These are phyloP conservation scores for Cinchona pubescens DNA, from an alignment of 257 asterid genomes.

Conservation along the genomic window DNA sequence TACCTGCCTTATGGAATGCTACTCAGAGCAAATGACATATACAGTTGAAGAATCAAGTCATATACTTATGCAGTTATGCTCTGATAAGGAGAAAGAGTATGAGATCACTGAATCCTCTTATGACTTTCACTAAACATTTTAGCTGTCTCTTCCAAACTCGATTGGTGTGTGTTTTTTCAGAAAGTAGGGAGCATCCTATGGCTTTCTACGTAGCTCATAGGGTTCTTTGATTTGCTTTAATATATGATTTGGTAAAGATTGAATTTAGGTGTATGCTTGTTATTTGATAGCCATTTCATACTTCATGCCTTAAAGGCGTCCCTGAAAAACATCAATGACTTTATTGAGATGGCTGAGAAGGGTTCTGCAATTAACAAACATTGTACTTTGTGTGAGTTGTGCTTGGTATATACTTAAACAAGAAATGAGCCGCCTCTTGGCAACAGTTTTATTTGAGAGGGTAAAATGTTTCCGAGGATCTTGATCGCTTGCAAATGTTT, in stretches of 20 bases:
- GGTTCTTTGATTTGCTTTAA: neutral
- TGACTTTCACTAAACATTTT: neutral
- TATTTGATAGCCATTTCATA: neutral
- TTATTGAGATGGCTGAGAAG: neutral
- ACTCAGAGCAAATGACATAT: no score
- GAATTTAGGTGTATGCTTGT: neutral
- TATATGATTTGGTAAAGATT: neutral
- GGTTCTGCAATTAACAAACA: neutral
- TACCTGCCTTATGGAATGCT: neutral
- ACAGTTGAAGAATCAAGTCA: neutral
- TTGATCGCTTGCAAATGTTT: neutral
- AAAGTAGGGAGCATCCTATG: neutral
- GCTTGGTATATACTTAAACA: neutral
- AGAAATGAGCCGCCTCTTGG: neutral
- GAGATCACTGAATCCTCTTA: neutral
- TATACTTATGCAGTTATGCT: neutral
- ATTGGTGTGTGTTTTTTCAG: neutral
- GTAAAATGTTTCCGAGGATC: neutral
- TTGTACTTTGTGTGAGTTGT: neutral
- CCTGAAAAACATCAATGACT: neutral
- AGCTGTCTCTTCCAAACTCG: constrained; percentile 1
- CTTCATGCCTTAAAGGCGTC: constrained; percentile 1
- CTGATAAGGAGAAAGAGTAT: neutral
- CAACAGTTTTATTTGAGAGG: neutral
- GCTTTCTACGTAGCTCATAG: neutral